Conservation (phyloP, 345 rosid genomes). For the Stellera chamaejasme region DNA sequence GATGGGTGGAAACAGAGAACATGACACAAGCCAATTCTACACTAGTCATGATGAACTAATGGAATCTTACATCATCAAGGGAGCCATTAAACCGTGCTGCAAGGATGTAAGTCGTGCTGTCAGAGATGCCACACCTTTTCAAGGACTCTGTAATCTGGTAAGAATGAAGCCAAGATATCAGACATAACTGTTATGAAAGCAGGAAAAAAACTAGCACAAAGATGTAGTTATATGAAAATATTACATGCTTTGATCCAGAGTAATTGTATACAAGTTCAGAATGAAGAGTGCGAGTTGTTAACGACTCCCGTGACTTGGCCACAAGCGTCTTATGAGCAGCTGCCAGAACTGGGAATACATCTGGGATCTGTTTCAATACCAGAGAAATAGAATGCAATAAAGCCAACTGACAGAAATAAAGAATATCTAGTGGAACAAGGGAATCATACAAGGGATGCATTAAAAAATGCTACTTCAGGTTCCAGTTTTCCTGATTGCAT, state of each 20-base stretch:
- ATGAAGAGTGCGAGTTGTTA: conserved; percentile 83
- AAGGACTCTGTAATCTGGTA: conserved; percentile 79
- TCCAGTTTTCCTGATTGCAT: conserved; percentile 73
- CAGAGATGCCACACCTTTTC: conserved; percentile 83
- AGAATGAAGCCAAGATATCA: background rate
- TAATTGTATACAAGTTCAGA: conserved; percentile 89
- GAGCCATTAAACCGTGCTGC: conserved; percentile 83
- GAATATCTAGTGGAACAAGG: background rate
- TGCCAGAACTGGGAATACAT: conserved; percentile 74
- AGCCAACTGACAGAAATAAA: background rate
- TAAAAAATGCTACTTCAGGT: conserved; percentile 79
- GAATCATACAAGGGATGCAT: conserved; percentile 70
- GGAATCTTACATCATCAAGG: conserved; percentile 43
- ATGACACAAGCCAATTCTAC: conserved; percentile 4
- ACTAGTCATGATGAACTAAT: background rate
- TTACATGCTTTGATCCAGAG: conserved; percentile 90
- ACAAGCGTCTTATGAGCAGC: conserved; percentile 77
- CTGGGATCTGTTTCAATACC: conserved; percentile 52
- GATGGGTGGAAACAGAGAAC: background rate
- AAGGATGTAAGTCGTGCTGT: conserved; percentile 51
- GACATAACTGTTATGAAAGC: conserved; percentile 7
- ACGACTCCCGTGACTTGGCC: conserved; percentile 62
- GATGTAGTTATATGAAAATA: conserved; percentile 3
- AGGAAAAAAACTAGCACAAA: background rate
- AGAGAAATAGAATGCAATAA: background rate